Base-by-base conservation (phyloP, 495 filamentous ascomycete genomes). In the Neohortaea acidophila region DNA sequence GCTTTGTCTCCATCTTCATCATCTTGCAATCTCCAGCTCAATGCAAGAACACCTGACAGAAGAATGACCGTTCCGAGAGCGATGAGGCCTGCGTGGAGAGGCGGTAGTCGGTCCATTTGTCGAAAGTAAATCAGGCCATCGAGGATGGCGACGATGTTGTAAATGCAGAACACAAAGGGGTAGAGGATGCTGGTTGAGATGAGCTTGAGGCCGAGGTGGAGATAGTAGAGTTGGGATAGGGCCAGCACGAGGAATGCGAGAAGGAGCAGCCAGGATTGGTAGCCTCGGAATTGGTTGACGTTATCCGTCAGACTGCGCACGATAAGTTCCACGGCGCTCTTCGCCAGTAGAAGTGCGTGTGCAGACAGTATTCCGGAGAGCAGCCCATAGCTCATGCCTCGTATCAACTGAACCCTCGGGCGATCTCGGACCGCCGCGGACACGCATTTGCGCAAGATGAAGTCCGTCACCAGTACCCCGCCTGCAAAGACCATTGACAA, bases 91-190 rank as follows among this genome's bases (percentile, higher is more conserved):
- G 81, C 87, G 47, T 81, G 78, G 13, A 87, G 61, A 1, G 73
- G 63, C 13, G 73, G 66, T 28, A 99, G 71, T 37, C 82, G 71
- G 22, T 79, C 76, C 21, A 78, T 77, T 60, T 99, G 91, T 33
- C 73, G 70, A 64, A 96, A 99, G 59, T 99, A 99, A 37, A 99
- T 89, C 37, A 99, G 66, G 13, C 89, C 89, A 60, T 99, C 91
- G 43, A 96, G 64, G 47, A 96, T 99, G 42, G 89, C 91, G 46
- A 94, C 87, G 49, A 99, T 94, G 67, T 99, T 99, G 66, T 96
- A 99, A 45, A 94, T 77, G 72, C 89, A 99, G 61, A 99, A 99
- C 24, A 94, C 84, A 51, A 96, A 79, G 4, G 89, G 89, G 62
- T 99, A 99, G 48, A 99, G 71, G 35, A 99, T 75, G 59, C 84